Conservation (phyloP, 139 green algal species). For the Volvox africanus region DNA sequence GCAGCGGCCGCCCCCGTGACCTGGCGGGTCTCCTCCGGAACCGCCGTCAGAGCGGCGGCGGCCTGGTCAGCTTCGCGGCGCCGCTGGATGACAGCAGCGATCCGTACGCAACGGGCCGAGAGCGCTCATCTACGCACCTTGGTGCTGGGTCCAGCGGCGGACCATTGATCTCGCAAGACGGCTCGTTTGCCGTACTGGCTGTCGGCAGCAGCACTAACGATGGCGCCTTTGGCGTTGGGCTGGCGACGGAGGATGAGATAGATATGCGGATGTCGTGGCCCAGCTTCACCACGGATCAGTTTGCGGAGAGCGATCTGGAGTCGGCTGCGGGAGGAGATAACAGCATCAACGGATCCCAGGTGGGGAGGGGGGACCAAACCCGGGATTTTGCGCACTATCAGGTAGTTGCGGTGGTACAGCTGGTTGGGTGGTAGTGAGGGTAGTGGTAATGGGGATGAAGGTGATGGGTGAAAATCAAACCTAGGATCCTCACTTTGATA, state of each 20-base stretch:
- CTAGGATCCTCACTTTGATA: not conserved
- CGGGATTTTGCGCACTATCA: not conserved
- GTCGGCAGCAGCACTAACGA: not conserved
- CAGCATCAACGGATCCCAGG: not conserved
- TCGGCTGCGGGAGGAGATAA: not conserved
- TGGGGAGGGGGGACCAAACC: not conserved
- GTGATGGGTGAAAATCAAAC: not conserved
- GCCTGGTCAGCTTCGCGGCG: conserved; percentile 18
- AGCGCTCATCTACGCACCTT: not conserved
- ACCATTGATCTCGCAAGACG: conserved; percentile 4
- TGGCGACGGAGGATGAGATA: not conserved
- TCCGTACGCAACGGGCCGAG: not conserved
- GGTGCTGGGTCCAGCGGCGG: not conserved
- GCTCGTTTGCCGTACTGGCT: not conserved
- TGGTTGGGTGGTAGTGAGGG: not conserved
- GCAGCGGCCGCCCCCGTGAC: not conserved
- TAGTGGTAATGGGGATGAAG: not conserved
- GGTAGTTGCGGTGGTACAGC: not conserved
- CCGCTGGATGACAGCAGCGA: not conserved
- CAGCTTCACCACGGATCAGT: conserved; percentile 36
- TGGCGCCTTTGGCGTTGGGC: not conserved
- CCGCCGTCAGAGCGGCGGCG: conserved; percentile 9
- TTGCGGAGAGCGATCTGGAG: not conserved
- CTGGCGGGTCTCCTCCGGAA: conserved; percentile 25
- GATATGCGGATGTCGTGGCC: conserved; percentile 38